Conservation (phyloP, 2,329 filamentous ascomycete species). For the Hypoxylon sp. region DNA sequence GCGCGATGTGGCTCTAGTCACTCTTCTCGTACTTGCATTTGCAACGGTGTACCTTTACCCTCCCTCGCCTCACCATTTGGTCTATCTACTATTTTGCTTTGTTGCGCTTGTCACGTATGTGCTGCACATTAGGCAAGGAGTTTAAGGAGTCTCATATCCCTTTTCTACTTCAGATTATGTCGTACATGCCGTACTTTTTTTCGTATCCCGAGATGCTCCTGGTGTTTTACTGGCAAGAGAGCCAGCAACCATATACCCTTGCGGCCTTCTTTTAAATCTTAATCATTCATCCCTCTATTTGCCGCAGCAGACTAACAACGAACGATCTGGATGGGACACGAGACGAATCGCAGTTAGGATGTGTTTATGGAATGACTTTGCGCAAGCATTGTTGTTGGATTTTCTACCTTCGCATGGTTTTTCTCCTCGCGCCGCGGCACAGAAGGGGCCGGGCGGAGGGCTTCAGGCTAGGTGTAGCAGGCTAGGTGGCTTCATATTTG, state of each 20-base stretch:
- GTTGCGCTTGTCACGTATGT: slow-evolving; percentile 24
- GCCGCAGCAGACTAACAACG: slow-evolving; percentile 40
- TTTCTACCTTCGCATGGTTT: slow-evolving; percentile 22
- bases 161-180: slow-evolving; percentile 29
- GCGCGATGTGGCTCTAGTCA: slow-evolving; percentile 26
- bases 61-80: slow-evolving; percentile 19
- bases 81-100: slow-evolving; percentile 30
- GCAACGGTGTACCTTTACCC: slow-evolving; percentile 22
- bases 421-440: slow-evolving; percentile 28
- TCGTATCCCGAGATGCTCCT: slow-evolving; percentile 22
- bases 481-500: slow-evolving; percentile 41
- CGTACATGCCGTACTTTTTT: slow-evolving; percentile 11
- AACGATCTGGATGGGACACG: slow-evolving; percentile 52
- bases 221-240: slow-evolving; percentile 19
- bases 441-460: slow-evolving; percentile 29
- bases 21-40: slow-evolving; percentile 39
- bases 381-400: slow-evolving; percentile 27
- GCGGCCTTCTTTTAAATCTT: slow-evolving; percentile 33
- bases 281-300: slow-evolving; percentile 39
- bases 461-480: slow-evolving; percentile 41
- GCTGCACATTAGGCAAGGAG: slow-evolving; percentile 44
- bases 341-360: slow-evolving; percentile 49
- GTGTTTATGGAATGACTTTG: slow-evolving; percentile 46
- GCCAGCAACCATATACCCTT: slow-evolving; percentile 32
- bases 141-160: slow-evolving; percentile 39